phyloP scores from a whole-genome alignment of 495 filamentous ascomycete species.

The Neurospora terricola region DNA sequence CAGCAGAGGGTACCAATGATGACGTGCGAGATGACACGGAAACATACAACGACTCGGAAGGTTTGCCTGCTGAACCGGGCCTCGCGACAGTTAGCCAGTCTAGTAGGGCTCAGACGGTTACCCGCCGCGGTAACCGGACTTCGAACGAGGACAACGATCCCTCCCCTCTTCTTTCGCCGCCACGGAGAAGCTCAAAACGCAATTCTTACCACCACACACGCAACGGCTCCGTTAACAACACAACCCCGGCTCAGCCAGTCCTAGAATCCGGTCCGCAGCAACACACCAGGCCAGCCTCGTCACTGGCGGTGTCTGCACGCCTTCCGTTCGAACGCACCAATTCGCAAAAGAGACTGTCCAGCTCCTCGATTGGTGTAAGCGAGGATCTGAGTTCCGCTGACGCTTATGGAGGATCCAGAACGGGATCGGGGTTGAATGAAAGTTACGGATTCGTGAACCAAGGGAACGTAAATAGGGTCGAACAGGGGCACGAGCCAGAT shows the following conservation, averaged over 20 bases:
- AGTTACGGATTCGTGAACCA: slow-evolving; percentile 68
- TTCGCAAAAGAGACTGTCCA: slow-evolving; percentile 41
- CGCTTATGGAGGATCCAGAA: slow-evolving; percentile 9
- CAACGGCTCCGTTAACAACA: slow-evolving; percentile 9
- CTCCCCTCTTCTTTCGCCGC: slow-evolving; percentile 23
- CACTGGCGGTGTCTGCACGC: slow-evolving; percentile 23
- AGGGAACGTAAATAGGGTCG: slow-evolving; percentile 49
- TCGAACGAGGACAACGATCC: slow-evolving; percentile 31
- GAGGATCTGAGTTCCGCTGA: slow-evolving; percentile 32
- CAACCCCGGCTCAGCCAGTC: slow-evolving; percentile 2
- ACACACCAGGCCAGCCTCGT: background rate
- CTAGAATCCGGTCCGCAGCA: slow-evolving; percentile 3
- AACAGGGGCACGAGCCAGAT: slow-evolving; percentile 28
- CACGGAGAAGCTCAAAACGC: slow-evolving; percentile 55
- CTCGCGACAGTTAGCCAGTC: background rate
- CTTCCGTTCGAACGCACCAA: slow-evolving; percentile 53
- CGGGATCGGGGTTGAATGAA: background rate
- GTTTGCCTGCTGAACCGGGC: background rate
- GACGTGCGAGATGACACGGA: slow-evolving; percentile 26
- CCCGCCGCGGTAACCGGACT: background rate
- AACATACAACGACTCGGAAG: slow-evolving; percentile 10
- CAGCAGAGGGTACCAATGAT: slow-evolving; percentile 31
- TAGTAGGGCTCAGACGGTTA: background rate
- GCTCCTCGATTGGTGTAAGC: slow-evolving; percentile 37
- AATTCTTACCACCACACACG: slow-evolving; percentile 22